Percentiles rank a stretch among this genome's conserved stretches.
These are phyloP conservation scores for Mentha longifolia DNA, from an alignment of 257 asterid species.

Conservation along the genomic window DNA sequence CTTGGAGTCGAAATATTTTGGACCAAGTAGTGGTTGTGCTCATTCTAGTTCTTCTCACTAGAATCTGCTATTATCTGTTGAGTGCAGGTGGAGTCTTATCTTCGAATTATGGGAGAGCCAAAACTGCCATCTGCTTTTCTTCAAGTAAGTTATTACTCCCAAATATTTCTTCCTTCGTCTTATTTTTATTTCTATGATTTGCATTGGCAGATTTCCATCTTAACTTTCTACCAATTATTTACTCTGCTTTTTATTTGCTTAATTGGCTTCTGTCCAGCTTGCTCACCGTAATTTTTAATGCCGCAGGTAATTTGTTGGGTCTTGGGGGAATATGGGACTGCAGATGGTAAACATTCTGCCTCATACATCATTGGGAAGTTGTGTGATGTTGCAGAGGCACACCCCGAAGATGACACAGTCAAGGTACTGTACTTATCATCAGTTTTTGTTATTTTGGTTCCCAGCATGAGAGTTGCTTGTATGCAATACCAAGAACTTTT, in stretches of 20 bases:
- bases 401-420: constrained; percentile 87
- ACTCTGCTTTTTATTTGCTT: neutral
- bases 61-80: constrained; percentile 35
- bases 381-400: constrained; percentile 93
- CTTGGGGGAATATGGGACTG: constrained; percentile 96
- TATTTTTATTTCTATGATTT: constrained; percentile 24
- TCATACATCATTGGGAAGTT: constrained; percentile 90
- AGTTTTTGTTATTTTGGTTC: too few species aligned
- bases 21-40: constrained; percentile 26
- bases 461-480: too few species aligned
- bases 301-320: constrained; percentile 98
- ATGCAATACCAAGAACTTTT: too few species aligned
- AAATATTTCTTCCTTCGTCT: constrained; percentile 24
- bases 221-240: neutral
- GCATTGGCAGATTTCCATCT: constrained; percentile 17
- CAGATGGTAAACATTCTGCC: constrained; percentile 90
- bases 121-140: constrained; percentile 95
- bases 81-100: constrained; percentile 93
- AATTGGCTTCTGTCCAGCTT: neutral
- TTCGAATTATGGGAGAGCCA: constrained; percentile 86
- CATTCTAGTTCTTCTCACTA: constrained; percentile 27
- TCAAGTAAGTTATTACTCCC: constrained; percentile 59
- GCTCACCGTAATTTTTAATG: constrained; percentile 21
- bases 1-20: constrained; percentile 20
- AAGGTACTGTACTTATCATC: constrained; percentile 42